Evolutionary conservation across 2,329 filamentous ascomycete genomes (phyloP).

Genomic region (Trichoderma sp.): DNA sequence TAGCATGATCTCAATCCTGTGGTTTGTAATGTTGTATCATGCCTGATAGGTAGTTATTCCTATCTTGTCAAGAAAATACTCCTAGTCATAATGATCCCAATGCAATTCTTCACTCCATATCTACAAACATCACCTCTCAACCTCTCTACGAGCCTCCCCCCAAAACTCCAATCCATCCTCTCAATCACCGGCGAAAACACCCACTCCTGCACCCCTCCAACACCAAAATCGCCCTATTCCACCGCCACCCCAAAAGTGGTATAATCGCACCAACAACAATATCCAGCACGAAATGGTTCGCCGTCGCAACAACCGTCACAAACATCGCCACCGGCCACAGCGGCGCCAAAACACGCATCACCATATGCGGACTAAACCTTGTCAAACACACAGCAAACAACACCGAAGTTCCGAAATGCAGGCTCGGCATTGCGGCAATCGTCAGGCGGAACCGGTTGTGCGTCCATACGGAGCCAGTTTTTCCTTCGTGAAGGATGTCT

Average conservation of each 20-base stretch:
- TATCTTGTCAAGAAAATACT: too few relatives aligned
- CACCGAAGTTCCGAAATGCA: background rate
- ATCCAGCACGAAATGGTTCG: slow-evolving; percentile 9
- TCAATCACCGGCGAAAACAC: background rate
- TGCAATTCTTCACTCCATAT: background rate
- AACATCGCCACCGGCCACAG: slow-evolving; percentile 7
- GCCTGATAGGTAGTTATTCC: too few relatives aligned
- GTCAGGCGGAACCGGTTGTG: background rate
- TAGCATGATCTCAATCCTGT: too few relatives aligned
- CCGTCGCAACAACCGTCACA: slow-evolving; percentile 5
- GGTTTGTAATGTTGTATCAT: too few relatives aligned
- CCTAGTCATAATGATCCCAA: background rate
- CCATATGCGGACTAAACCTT: background rate
- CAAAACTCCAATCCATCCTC: background rate
- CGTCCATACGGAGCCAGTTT: background rate
- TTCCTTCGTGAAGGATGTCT: background rate
- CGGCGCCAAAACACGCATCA: background rate
- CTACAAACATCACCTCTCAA: background rate
- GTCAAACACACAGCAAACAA: background rate
- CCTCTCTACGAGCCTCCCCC: background rate
- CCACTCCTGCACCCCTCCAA: slow-evolving; percentile 2
- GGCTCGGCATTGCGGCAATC: slow-evolving; percentile 9
- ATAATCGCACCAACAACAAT: background rate
- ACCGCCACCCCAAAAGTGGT: background rate
- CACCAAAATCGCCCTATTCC: slow-evolving; percentile 12